Evolutionary conservation across 2,329 filamentous ascomycete genomes (phyloP), one percentile per base, ranked within the genome.

Genomic region (Sordariomycetes sp.): DNA sequence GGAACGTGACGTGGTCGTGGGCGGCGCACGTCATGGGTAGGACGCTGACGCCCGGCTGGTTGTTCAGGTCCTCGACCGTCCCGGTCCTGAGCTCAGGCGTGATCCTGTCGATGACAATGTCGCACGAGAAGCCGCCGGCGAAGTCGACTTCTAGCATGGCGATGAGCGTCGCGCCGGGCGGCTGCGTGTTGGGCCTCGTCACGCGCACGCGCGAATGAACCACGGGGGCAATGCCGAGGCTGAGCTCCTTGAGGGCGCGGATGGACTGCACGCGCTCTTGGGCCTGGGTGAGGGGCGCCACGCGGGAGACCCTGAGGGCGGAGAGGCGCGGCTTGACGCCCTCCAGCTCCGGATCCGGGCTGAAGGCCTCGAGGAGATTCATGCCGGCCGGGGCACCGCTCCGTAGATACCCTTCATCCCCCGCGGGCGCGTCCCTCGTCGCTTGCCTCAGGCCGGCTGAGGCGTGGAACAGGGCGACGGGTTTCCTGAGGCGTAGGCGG

Each of bases 361-460:
- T 76, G 60, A 92, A 87, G 2, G 88, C 79, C 65, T 88, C 85
- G 15, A 94, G 79, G n/a, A 92, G 74, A 67, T 92, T 94, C 61
- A 89, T 75, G 1, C 86, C 84, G 7, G 84, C 79, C 0, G 88
- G 84, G 28, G 84, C 70, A 58, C 83, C 81, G 64, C 85, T 89
- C 39, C 81, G 79, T 35, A 92, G 76, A 64, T 89, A 90, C 56
- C 86, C 84, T 59, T 80, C 75, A 10, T 71, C 68, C 42, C 52
- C 57, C 20, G 48, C 53, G 24, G 34, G 53, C n/a, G 34, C 35
- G 36, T 52, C 53, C 34, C 50, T 32, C n/a, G 58, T 59, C 15
- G 73, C 68, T 2, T 81, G 78, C 64, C 77, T 82, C 60, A 88
- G 69, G 61, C 77, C 82, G 6, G 82, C 83, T 1, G 76, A 76